phyloP scores from a whole-genome alignment of 2,329 filamentous ascomycete species.

The Aspergillus eucalypticola region DNA sequence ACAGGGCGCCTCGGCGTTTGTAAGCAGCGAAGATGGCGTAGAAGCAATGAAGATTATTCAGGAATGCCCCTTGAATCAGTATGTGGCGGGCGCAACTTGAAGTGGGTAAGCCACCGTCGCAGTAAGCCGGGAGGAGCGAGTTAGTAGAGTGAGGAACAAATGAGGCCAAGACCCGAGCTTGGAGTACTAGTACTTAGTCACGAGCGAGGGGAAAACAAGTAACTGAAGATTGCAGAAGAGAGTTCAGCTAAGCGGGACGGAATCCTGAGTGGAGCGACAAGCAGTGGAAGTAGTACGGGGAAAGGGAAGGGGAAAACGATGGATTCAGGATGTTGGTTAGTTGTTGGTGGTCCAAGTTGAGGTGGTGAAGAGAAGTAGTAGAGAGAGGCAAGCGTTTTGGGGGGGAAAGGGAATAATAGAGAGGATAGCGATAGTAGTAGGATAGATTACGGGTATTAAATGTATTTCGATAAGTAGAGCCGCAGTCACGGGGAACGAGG shows the following conservation, averaged over 20 bases:
- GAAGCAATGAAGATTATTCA: neutral
- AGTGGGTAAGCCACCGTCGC: neutral
- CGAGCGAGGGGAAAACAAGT: neutral
- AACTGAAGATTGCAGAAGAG: neutral
- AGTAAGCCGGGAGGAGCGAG: neutral
- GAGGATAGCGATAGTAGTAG: too few species aligned
- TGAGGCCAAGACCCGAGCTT: slow-evolving; percentile 1
- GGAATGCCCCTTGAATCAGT: neutral
- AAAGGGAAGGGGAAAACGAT: neutral
- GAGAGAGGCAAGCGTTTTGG: too few species aligned
- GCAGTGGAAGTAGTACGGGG: neutral
- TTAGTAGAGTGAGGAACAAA: neutral
- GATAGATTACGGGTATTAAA: too few species aligned
- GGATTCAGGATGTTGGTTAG: neutral
- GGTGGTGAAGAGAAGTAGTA: too few species aligned
- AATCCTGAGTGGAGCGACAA: neutral
- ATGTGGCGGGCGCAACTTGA: neutral
- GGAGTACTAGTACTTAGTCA: neutral
- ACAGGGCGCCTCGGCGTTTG: neutral
- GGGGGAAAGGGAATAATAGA: too few species aligned
- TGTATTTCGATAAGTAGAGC: neutral
- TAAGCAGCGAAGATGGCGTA: neutral
- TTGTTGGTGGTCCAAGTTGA: neutral
- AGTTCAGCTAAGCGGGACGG: neutral
- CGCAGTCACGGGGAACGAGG: slow-evolving; percentile 2